These are phyloP conservation scores for Exophiala mesophila DNA, from an alignment of 2,329 filamentous ascomycete genomes.

Conservation along the genomic window DNA sequence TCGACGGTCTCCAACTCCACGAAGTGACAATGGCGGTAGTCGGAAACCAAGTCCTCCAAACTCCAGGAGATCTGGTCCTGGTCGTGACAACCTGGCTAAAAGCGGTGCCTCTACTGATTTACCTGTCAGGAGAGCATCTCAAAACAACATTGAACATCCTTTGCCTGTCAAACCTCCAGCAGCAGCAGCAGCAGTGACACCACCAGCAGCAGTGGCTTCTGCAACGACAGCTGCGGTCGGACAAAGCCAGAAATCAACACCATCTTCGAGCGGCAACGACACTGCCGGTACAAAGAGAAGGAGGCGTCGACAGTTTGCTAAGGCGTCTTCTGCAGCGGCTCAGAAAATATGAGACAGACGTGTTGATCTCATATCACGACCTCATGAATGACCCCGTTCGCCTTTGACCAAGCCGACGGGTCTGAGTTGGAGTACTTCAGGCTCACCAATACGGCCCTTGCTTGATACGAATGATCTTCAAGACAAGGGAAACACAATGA, in stretches of 20 bases:
- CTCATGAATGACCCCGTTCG: too few relatives aligned
- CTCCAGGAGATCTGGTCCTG: neutral
- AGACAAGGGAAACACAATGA: too few relatives aligned
- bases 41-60: neutral
- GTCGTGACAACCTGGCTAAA: neutral
- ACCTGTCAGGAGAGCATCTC: constrained; percentile 14
- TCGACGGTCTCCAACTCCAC: constrained; percentile 1
- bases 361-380: too few relatives aligned
- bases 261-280: neutral
- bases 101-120: constrained; percentile 8
- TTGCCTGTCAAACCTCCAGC: neutral
- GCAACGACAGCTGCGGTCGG: neutral
- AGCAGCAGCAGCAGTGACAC: neutral
- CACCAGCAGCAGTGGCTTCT: neutral
- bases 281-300: neutral
- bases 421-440: too few relatives aligned
- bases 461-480: too few relatives aligned
- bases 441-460: too few relatives aligned
- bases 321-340: too few relatives aligned
- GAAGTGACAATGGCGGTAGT: neutral
- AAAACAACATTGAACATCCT: neutral
- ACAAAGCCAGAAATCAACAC: neutral
- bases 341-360: too few relatives aligned
- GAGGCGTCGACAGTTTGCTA: neutral
- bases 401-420: too few relatives aligned